Evolutionary conservation across 2,329 filamentous ascomycete genomes (phyloP).

Genomic region (Colletotrichum sp.): DNA sequence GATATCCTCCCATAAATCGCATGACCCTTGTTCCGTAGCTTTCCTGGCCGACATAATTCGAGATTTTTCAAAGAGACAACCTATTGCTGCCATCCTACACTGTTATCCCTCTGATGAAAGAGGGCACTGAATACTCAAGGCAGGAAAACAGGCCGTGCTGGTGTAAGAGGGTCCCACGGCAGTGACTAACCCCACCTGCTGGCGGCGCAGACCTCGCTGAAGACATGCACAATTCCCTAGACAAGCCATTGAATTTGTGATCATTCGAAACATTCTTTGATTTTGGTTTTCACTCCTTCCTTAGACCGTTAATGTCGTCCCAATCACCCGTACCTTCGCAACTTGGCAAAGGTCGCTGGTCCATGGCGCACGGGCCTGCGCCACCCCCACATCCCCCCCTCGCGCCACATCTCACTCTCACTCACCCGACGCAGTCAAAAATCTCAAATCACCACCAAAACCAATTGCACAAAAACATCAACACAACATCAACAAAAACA

Average conservation of each 20-base stretch:
- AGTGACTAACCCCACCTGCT: neutral
- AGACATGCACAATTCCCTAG: neutral
- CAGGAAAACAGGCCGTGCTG: neutral
- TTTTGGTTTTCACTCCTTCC: neutral
- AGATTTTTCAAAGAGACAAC: neutral
- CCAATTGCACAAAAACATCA: neutral
- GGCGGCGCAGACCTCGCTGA: neutral
- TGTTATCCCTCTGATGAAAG: neutral
- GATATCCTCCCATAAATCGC: neutral
- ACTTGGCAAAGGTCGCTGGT: neutral
- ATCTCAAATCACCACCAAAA: neutral
- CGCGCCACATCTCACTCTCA: neutral
- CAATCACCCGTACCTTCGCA: neutral
- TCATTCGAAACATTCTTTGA: neutral
- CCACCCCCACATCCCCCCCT: neutral
- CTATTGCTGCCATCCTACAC: too few relatives aligned
- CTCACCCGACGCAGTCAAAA: neutral
- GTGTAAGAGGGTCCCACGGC: neutral
- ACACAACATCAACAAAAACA: neutral
- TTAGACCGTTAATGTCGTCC: neutral
- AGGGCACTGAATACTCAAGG: neutral
- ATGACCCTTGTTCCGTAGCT: neutral
- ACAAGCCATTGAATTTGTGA: neutral
- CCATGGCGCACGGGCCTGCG: neutral
- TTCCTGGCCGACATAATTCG: accelerated